Evolutionary conservation across 371 early-diverging fungal genomes (phyloP).

Genomic region (Rhizopus microsporus): DNA sequence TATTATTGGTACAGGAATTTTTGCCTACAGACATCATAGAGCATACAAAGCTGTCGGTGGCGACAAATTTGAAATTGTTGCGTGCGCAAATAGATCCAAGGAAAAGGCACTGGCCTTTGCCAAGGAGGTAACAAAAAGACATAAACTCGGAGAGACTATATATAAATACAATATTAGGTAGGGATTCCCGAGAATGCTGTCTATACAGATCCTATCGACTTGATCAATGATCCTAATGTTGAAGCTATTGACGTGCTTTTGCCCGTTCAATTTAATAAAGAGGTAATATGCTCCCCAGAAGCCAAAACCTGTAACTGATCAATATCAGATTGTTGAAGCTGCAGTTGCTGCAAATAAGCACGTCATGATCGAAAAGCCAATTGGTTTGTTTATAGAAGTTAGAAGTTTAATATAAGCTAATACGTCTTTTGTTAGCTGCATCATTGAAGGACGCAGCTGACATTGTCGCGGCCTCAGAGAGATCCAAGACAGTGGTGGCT

Average conservation of each 20-base stretch:
- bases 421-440: constrained; percentile 30
- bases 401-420: not conserved
- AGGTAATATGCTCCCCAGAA: constrained; percentile 20
- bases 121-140: constrained; percentile 29
- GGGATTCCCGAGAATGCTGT: constrained; percentile 46
- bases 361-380: constrained; percentile 53
- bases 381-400: constrained; percentile 28
- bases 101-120: constrained; percentile 53
- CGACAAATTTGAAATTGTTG: constrained; percentile 48
- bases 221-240: constrained; percentile 46
- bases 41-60: constrained; percentile 40
- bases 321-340: constrained; percentile 39
- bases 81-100: constrained; percentile 51
- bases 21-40: constrained; percentile 51
- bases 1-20: constrained; percentile 56
- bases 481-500: constrained; percentile 42
- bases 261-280: constrained; percentile 47
- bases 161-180: constrained; percentile 23
- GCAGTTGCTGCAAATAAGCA: constrained; percentile 49
- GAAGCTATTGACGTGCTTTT: constrained; percentile 41
- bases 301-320: not conserved
- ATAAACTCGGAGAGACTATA: not conserved
- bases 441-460: constrained; percentile 43
- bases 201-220: constrained; percentile 38
- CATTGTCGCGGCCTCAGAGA: constrained; percentile 35